Base-by-base conservation (phyloP, 176 grass and related monocot species). In the Phyllostachys edulis region DNA sequence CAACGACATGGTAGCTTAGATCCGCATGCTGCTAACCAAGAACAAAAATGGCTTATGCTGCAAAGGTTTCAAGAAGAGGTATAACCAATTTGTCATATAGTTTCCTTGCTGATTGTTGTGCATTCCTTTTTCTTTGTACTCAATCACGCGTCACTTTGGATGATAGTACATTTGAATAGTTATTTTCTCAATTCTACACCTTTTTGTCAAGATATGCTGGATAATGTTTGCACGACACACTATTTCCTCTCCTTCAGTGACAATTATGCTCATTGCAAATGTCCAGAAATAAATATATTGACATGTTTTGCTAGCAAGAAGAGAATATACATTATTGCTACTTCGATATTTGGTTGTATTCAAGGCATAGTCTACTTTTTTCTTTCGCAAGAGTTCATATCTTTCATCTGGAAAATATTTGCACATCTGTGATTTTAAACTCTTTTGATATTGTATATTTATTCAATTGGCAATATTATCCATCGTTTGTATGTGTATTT, bases 261-360 rank as follows among this genome's bases (percentile, higher is more conserved):
- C 54, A 85, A 5, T 61, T 69, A 32, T 83, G 55, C 54, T 47
- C 4, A 39, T 41, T 56, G 36, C 32, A 29, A 29, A 29, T 29
- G 1, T 29, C 41, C 8, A 42, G 40, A 69, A 46, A 14, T 45
- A 14, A 42, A 34, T 34, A 50, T 3, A 69, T 45, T 69, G n/a
- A 57, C 3, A 46, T 78, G 11, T 60, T 56, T 46, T 77, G 69
- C 24, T 3, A 40, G 18, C 54, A 51, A n/a, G 15, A n/a, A 71
- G 20, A 88, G 44, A 84, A 54, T 7, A 46, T 63, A n/a, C 62
- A 76, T 69, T 75, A 59, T 80, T 36, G 17, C 20, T 47, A 32
- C 8, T 46, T 52, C 6, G 46, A 12, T 50, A 4, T 88, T 67
- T 63, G 38, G n/a, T 89, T 82, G 9, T 11, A 15, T 39, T 46